These are phyloP conservation scores for Iris pallida DNA, from an alignment of 116 monocot genomes.

Conservation along the genomic window DNA sequence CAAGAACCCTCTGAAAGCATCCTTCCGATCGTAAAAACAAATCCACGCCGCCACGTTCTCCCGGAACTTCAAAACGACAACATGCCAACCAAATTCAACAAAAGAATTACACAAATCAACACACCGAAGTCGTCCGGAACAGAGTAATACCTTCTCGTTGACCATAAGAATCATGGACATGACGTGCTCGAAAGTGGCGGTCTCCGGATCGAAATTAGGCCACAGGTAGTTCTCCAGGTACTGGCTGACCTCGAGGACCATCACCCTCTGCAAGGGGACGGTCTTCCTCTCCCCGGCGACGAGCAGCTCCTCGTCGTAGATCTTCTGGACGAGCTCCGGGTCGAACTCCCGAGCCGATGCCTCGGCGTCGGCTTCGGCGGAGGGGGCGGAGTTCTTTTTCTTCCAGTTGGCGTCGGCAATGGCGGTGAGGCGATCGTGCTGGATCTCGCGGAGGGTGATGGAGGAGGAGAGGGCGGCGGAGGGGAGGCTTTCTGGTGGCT, in stretches of 20 bases:
- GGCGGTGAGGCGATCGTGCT: conserved; percentile 79
- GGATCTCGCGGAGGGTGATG: conserved; percentile 91
- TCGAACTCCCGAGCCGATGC: conserved; percentile 29
- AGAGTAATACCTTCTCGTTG: conserved; percentile 76
- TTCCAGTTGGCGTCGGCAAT: conserved; percentile 72
- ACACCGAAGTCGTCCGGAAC: no score
- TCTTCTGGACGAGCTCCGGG: conserved; percentile 71
- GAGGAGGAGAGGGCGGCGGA: conserved; percentile 29
- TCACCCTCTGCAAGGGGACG: conserved; percentile 87
- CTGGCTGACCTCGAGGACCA: conserved; percentile 98
- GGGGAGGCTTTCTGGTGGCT: conserved; percentile 27
- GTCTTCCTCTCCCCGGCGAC: conserved; percentile 59
- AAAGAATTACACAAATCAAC: conserved; percentile 5
- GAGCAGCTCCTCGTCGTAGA: conserved; percentile 78
- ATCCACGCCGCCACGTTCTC: conserved; percentile 98
- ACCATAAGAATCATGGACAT: conserved; percentile 99
- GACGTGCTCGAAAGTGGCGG: conserved; percentile 84
- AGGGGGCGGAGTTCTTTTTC: neutral
- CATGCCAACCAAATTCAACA: neutral
- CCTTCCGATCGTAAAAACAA: conserved; percentile 82
- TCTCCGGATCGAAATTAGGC: conserved; percentile 80
- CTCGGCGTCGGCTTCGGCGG: conserved; percentile 7
- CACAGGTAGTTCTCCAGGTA: conserved; percentile 96
- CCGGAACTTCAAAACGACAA: conserved; percentile 53
- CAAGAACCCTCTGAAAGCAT: conserved; percentile 73